Evolutionary conservation across 2,329 filamentous ascomycete species (phyloP).

Genomic region (Magnaporthiopsis rhizophila): DNA sequence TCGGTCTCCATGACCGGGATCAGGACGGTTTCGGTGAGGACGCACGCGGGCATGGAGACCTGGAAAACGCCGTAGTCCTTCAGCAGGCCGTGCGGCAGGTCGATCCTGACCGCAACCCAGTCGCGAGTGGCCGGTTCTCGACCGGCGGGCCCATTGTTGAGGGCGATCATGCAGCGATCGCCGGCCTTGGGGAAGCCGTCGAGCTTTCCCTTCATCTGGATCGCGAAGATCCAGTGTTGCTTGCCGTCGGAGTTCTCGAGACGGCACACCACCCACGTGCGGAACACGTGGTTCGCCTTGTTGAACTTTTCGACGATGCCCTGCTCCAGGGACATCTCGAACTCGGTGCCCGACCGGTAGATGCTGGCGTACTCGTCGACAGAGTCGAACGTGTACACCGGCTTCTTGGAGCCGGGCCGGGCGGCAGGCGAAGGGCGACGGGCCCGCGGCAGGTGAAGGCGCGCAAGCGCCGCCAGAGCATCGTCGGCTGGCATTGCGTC

Average conservation of each 20-base stretch:
- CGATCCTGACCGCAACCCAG: neutral
- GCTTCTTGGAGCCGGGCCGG: neutral
- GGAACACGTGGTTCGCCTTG: slow-evolving; percentile 16
- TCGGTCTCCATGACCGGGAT: slow-evolving; percentile 1
- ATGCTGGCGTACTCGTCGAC: slow-evolving; percentile 12
- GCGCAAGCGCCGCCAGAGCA: neutral
- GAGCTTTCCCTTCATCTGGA: slow-evolving; percentile 8
- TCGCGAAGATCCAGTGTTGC: slow-evolving; percentile 13
- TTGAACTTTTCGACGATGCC: slow-evolving; percentile 27
- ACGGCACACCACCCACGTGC: slow-evolving; percentile 13
- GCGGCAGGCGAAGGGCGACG: neutral
- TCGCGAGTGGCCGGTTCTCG: slow-evolving; percentile 1
- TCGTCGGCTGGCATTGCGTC: neutral
- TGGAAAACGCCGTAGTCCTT: slow-evolving; percentile 11
- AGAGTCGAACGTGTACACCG: slow-evolving; percentile 8
- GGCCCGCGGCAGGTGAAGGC: neutral
- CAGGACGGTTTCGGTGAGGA: neutral
- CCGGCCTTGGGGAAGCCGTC: slow-evolving; percentile 12
- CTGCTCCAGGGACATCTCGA: slow-evolving; percentile 12
- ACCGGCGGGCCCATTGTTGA: neutral
- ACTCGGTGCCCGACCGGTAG: slow-evolving; percentile 11
- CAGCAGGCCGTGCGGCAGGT: neutral
- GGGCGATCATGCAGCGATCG: slow-evolving; percentile 4
- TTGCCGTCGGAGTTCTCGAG: slow-evolving; percentile 6
- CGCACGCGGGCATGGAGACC: neutral